Base-by-base conservation (phyloP, 129 eudicot genomes). In the Artemisia tridentata region DNA sequence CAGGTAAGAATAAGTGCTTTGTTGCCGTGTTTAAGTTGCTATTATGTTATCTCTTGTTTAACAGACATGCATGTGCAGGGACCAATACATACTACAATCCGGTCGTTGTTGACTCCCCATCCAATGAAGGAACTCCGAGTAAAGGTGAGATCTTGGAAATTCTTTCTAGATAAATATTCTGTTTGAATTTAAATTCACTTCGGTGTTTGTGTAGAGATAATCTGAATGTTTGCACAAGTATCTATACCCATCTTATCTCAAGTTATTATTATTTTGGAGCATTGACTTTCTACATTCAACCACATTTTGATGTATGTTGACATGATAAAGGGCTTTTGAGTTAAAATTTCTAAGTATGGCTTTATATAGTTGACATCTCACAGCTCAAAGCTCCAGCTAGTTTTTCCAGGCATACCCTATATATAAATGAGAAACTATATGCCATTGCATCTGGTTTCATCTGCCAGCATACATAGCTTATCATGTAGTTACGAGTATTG, bases 51-150 rank as follows among this genome's bases (percentile, higher is more conserved):
- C 58, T 61, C 11, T 18, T 67, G 41, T 20, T 57, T 80, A 75
- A 69, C 72, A 27, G n/a, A 71, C 16, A 27, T 64, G 51, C 18
- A 65, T 77, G 53, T 73, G 54, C 72, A 93, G 96, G 96, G 95
- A 52, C 96, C 97, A 63, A 90, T 93, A 69, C 92, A 82, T 59
- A 80, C 98, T 11, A 59, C 88, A 47, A 89, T 87, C 58, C 84
- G 97, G 78, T 96, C 98, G 21, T 69, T 93, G 66, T 67, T 93
- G 72, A 93, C 97, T 17, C 98, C 98, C 29, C 97, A 93, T 82
- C 98, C 98, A 20, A 93, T 92, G 98, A 92, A 88, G 80, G 98
- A 92, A 77, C 96, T 92, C 65, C 82, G 98, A 64, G 92, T 92
- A 45, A 92, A 92, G 96, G 98, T 92, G 68, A 51, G 67, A 65